Base-by-base conservation (phyloP, 179 eudicot species). In the Actinidia chinensis region DNA sequence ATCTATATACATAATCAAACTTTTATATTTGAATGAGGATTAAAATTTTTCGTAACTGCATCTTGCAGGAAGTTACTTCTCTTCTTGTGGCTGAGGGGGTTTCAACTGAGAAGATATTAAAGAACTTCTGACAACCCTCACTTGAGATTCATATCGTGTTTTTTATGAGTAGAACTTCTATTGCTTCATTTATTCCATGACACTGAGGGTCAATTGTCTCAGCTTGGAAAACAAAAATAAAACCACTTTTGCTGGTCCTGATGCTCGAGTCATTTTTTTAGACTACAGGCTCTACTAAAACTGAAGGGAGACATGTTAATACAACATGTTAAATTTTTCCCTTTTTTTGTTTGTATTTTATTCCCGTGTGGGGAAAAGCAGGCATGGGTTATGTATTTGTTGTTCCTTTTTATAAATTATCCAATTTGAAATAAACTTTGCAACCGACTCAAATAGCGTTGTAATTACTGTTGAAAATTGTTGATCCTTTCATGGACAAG, bases 21-120 rank as follows among this genome's bases (percentile, higher is more conserved):
- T 73, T 36, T 23, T 3, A 40, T 36, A 55, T 73, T 20, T 0
- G 65, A 73, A 4, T 10, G 47, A 73, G 50, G 46, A 72, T 17
- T 59, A 44, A 74, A 33, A 48, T n/a, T 40, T 43, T 58, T 36
- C 42, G 20, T 64, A 68, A 25, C 11, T 82, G 80, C 42, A 76
- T 78, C 44, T 83, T 83, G 90, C 97, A 95, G 98, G 98, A 95
- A 71, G 89, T 95, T 66, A 85, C 93, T 56, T 90, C 94, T 63
- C 84, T 92, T 69, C 86, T 94, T 81, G 87, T 86, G 44, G 89
- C 88, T 64, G 88, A 88, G 70, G 98, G 98, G 66, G 93, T 94
- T 68, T 84, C 92, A 43, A 78, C 22, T 54, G 92, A 93, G 76
- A 94, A 86, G 81, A 91, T 95, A 86, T 84, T 95, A 73, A 93